Evolutionary conservation across 352 stramenopile species (phyloP), one percentile per base, ranked within the genome.

Genomic region (Saprolegnia parasitica): DNA sequence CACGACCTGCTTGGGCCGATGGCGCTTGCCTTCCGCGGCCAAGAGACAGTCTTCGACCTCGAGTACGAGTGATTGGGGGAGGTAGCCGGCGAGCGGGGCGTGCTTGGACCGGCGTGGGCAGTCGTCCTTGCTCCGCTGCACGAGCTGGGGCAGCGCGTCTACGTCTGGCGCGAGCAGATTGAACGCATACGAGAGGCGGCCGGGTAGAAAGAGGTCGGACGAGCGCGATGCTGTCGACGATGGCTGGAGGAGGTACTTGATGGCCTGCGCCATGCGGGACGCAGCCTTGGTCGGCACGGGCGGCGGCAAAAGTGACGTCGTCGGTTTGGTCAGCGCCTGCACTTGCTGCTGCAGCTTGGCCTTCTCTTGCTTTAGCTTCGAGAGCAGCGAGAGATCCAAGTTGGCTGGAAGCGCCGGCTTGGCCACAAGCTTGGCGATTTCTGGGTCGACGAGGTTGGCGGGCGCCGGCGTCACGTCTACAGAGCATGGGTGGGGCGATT

Each of bases 361-460:
- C 61, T 86, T 87, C 66, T 96, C 87, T 20, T 79, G 74, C 71
- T 93, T 91, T 26, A 96, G 77, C 68, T 97, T 90, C 46, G 89
- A 74, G 26, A 96, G 76, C 29, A 98, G 74, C 13, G 88, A 80
- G 42, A 88, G 83, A 81, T 98, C 90, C 56, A 98, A 71, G 23
- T 73, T 92, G 79, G 42, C 42, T 15, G 42, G 42, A n/a, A 49
- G 42, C 42, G 42, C 42, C 18, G 42, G 42, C 42, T 49, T 65
- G 26, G 81, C 85, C 4, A 95, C 71, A 54, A 90, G 91, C 74
- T 95, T 95, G 70, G 71, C 95, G 71, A 91, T 85, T 54, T 95
- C 79, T n/a, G 72, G 71, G 55, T 90, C 76, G 8, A 89, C 78
- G 6, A 81, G n/a, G 37, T 47, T 20, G 0, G 39, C 56, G 10